Base-by-base conservation (phyloP, 371 early-diverging fungal genomes). In the Amoeboaphelidium occidentale region DNA sequence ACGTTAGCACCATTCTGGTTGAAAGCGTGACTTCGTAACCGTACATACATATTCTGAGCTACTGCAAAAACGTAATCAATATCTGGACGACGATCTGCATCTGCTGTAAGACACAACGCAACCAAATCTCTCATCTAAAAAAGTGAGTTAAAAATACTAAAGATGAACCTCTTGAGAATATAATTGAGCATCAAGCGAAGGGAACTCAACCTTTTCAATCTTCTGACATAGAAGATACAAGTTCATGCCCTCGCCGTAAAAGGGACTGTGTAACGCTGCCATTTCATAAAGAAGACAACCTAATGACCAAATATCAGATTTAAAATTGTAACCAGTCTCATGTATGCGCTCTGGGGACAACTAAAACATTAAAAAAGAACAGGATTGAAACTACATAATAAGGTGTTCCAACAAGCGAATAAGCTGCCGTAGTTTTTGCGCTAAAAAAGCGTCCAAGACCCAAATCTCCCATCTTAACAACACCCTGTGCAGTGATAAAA, bases 371-470 rank as follows among this genome's bases (percentile, higher is more conserved):
- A n/a, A n/a, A n/a, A n/a, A n/a, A n/a, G n/a, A n/a, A n/a, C n/a
- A n/a, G n/a, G n/a, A n/a, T n/a, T n/a, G n/a, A n/a, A n/a, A n/a
- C n/a, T n/a, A n/a, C n/a, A 27, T 47, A 54, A 43, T 48, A 54
- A n/a, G 54, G 54, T 23, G 54, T 54, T 2, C 53, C 53, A 3
- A 53, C 53, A 20, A 50, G 51, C 2, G 52, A 51, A 51, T 53
- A 44, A 17, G 53, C 53, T 21, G 39, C 53, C 45, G 21, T 2
- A 0, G 53, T 53, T 21, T 46, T 47, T 3, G 27, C 43, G 1
- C 25, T 13, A 23, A 53, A 53, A 48, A 53, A 53, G 1, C 53
- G 48, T 25, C 53, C 53, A 3, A 53, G 49, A 1, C 53, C 53
- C 3, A 53, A 25, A 41, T 53, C 53, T 21, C 53, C 53, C 21